Base-by-base conservation (phyloP, 352 stramenopile species). In the Phytophthora rubi region DNA sequence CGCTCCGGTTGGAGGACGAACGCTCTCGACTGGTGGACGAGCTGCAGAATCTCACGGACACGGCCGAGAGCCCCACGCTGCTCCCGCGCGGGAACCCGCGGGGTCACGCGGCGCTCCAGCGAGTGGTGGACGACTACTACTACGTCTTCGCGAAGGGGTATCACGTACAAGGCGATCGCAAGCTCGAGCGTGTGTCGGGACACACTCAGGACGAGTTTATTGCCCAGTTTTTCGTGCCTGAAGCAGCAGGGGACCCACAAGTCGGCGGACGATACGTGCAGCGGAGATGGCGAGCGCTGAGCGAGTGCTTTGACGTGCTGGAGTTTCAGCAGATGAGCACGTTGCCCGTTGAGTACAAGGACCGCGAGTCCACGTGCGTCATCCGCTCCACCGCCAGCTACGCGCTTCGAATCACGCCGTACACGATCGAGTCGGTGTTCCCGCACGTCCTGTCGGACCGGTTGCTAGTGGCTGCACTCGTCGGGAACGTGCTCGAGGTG, bases 301-400 rank as follows among this genome's bases (percentile, higher is more conserved):
- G 49, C 5, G 37, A 49, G 9, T 47, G 45, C 52, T 72, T 78
- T 16, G 49, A 71, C 35, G 55, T 75, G 10, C 67, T 77, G 2
- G 56, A 47, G 12, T 75, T 75, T n/a, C 33, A 42, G 4, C 65
- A 66, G 53, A 68, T 28, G 6, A 45, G 48, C 18, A n/a, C 58
- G 7, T 53, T 68, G 15, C 39, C 59, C 1, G 16, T 71, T 18
- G 18, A 68, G 49, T 59, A 33, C 30, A 30, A 61, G 6, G 49
- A 15, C 4, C n/a, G 39, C 16, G 58, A 60, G 6, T 37, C 54
- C 1, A 15, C 56, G 45, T 68, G 59, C 59, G 45, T 61, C 16
- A 45, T 68, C 39, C 44, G 53, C 37, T 59, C 70, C 15, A 77
- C 42, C 2, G 55, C 39, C 1, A 49, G 55, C 55, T 77, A 77